These are phyloP conservation scores for Thermothielavioides terrestris DNA, from an alignment of 495 filamentous ascomycete species.

Conservation along the genomic window DNA sequence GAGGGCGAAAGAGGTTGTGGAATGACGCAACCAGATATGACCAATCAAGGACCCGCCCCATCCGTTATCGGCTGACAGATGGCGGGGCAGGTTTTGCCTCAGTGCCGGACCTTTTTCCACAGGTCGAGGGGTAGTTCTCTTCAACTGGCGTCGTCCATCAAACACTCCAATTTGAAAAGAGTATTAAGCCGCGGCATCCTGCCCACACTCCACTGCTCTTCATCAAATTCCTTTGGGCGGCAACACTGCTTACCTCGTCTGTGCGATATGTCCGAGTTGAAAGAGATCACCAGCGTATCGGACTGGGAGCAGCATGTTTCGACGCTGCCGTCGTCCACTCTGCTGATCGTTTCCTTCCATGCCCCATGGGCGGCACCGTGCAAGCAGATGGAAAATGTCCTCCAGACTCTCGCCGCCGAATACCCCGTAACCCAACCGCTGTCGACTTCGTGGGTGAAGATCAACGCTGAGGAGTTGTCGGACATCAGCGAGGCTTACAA, in stretches of 20 bases:
- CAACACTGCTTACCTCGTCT: no score
- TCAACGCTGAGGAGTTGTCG: slow-evolving; percentile 83
- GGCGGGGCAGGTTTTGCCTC: slow-evolving; percentile 4
- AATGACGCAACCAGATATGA: neutral
- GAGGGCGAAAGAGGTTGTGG: neutral
- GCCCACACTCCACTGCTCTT: no score
- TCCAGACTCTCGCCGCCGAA: slow-evolving; percentile 72
- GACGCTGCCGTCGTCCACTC: slow-evolving; percentile 54
- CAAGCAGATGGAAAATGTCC: slow-evolving; percentile 82
- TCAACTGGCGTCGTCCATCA: neutral
- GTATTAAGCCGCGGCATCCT: no score
- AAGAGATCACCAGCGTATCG: slow-evolving; percentile 58
- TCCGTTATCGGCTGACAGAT: slow-evolving; percentile 10
- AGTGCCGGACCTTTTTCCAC: no score
- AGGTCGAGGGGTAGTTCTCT: no score
- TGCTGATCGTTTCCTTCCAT: slow-evolving; percentile 85
- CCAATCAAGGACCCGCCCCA: neutral
- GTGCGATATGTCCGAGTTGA: slow-evolving; percentile 58
- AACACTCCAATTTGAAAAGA: no score
- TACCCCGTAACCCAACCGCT: slow-evolving; percentile 60
- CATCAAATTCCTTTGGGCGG: neutral
- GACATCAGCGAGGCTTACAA: slow-evolving; percentile 85
- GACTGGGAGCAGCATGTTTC: slow-evolving; percentile 58
- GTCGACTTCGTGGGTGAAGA: slow-evolving; percentile 67
- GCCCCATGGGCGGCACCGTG: slow-evolving; percentile 96